Evolutionary conservation across 139 green algal species (phyloP), one percentile per base, ranked within the genome.

Genomic region (Chloropicon primus): DNA sequence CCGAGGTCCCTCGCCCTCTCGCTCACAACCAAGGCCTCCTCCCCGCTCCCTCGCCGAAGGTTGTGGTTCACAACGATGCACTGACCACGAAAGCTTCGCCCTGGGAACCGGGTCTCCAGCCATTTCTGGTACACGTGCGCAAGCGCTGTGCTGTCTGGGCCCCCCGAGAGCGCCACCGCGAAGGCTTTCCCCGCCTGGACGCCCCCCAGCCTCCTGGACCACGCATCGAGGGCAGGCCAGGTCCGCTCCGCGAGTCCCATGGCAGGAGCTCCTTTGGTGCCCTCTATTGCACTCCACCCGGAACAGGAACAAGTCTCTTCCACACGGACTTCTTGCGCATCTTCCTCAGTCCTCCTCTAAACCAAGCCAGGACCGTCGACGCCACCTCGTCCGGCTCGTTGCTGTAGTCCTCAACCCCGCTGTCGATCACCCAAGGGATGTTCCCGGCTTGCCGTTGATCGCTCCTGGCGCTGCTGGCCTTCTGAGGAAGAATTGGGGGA

Each of bases 391-490:
- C 76, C 1, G 92, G 91, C 10, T 91, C 79, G 27, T 79, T 86
- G 77, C 92, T 87, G 79, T 92, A 97, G 0, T 88, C 80, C 25
- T 92, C 92, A 25, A 91, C 89, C 10, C 41, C 41, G 79, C 93
- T 91, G 54, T 96, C 88, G 2, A 93, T 77, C n/a, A 98, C 94
- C 79, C 92, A 97, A 0, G 92, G 89, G 62, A 98, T 94, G 86
- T 98, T 98, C 79, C 94, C 94, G 79, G 92, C 90, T 83, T 98
- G 94, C 90, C 98, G 91, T n/a, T n/a, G n/a, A n/a, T n/a, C n/a
- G n/a, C n/a, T n/a, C n/a, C n/a, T n/a, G n/a, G n/a, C n/a, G n/a
- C n/a, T n/a, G n/a, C n/a, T n/a, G n/a, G n/a, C n/a, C n/a, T n/a
- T n/a, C n/a, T n/a, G n/a, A n/a, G n/a, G n/a, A n/a, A n/a, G n/a